Evolutionary conservation across 345 rosid genomes (phyloP).

Genomic region (Clarkia xantiana): DNA sequence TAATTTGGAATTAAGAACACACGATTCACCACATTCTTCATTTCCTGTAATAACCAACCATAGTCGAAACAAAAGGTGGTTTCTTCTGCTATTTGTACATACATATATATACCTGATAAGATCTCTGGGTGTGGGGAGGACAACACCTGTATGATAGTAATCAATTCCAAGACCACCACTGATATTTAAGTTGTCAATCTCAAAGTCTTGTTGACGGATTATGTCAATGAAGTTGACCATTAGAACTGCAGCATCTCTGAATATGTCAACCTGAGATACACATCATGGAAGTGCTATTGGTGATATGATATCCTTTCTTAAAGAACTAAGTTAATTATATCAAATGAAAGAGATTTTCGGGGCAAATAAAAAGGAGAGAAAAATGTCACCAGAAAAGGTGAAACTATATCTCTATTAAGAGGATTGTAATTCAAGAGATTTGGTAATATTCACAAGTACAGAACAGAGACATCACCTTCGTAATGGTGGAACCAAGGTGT

Average conservation of each 20-base stretch:
- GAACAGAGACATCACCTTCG: constrained; percentile 41
- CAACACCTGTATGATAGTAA: constrained; percentile 69
- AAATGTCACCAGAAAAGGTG: background rate
- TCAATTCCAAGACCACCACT: constrained; percentile 98
- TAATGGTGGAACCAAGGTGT: constrained; percentile 96
- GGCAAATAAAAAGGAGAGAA: background rate
- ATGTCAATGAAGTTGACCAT: constrained; percentile 83
- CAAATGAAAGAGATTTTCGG: too few relatives aligned
- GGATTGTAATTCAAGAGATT: too few relatives aligned
- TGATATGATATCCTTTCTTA: background rate
- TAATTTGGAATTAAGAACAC: too few relatives aligned
- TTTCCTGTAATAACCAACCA: too few relatives aligned
- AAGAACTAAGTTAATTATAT: background rate
- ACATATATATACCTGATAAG: constrained; percentile 90
- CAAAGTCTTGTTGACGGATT: constrained; percentile 83
- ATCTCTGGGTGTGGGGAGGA: constrained; percentile 88
- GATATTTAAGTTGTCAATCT: constrained; percentile 73
- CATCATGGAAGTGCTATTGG: background rate
- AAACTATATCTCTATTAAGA: too few relatives aligned
- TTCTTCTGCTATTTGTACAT: constrained; percentile 24
- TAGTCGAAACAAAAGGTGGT: too few relatives aligned
- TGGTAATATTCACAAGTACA: background rate
- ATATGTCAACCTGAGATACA: constrained; percentile 75
- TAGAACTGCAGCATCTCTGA: constrained; percentile 83
- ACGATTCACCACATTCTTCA: too few relatives aligned